These are phyloP conservation scores for Aspergillus sp. DNA, from an alignment of 2,329 filamentous ascomycete genomes.

Conservation along the genomic window DNA sequence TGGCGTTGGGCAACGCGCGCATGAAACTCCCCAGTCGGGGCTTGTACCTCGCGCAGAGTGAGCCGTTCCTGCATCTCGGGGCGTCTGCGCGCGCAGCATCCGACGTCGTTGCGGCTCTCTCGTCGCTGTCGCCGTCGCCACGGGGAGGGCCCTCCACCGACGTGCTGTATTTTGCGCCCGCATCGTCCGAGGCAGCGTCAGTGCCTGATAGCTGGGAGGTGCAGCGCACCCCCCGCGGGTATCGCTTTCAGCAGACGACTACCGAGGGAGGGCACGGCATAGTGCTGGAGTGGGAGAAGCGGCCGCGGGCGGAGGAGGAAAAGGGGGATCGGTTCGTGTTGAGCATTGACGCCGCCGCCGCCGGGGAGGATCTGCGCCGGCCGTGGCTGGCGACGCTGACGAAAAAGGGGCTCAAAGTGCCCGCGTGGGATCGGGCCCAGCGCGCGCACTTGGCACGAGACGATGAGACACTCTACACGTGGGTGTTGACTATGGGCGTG, in stretches of 20 bases:
- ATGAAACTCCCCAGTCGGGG: constrained; percentile 24
- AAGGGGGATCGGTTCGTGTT: constrained; percentile 13
- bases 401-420: constrained; percentile 22
- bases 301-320: constrained; percentile 5
- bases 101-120: background rate
- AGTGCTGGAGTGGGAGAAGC: constrained; percentile 13
- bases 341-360: constrained; percentile 4
- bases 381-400: constrained; percentile 18
- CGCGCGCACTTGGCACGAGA: constrained; percentile 21
- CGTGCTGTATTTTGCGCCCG: background rate
- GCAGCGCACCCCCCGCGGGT: background rate
- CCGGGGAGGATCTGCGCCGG: constrained; percentile 1
- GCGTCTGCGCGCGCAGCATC: background rate
- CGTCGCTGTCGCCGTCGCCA: background rate
- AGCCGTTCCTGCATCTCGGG: constrained; percentile 17
- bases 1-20: constrained; percentile 14
- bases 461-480: constrained; percentile 27
- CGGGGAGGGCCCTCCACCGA: too few relatives aligned
- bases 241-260: background rate
- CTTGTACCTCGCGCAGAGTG: constrained; percentile 29
- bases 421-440: constrained; percentile 24
- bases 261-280: background rate
- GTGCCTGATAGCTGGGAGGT: background rate
- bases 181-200: background rate
- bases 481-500: constrained; percentile 30